Conservation (phyloP, 192 early-diverging fungal genomes). For the Coemansia sp. region DNA sequence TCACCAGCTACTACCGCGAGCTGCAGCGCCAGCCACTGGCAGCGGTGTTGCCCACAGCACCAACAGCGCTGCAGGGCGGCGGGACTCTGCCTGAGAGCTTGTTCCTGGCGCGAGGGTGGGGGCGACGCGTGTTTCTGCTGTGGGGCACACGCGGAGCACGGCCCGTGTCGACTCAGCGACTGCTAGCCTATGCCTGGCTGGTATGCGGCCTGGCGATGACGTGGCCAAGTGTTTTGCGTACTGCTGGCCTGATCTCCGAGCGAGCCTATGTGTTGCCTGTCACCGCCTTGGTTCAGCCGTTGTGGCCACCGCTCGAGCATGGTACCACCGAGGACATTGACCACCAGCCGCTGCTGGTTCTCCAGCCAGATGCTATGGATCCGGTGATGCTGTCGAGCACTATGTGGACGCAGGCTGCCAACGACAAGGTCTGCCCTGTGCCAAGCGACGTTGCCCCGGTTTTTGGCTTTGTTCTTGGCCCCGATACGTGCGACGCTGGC, state of each 20-base stretch:
- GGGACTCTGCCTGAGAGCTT: constrained; percentile 36
- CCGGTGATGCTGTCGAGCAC: not conserved
- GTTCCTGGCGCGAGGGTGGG: constrained; percentile 37
- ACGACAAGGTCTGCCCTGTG: not conserved
- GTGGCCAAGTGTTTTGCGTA: constrained; percentile 53
- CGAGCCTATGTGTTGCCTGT: constrained; percentile 49
- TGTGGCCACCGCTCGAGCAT: constrained; percentile 31
- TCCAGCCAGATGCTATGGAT: constrained; percentile 10
- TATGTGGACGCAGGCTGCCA: not conserved
- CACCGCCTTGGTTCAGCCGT: constrained; percentile 44
- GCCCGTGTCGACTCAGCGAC: constrained; percentile 20
- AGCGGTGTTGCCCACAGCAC: constrained; percentile 11
- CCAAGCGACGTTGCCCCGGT: not conserved
- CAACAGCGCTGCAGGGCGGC: constrained; percentile 18
- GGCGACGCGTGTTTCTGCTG: constrained; percentile 42
- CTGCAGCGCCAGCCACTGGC: constrained; percentile 29
- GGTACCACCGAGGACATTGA: constrained; percentile 7
- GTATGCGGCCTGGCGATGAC: constrained; percentile 48
- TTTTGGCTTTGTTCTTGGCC: not conserved
- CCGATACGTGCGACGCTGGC: not conserved
- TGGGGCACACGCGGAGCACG: constrained; percentile 12
- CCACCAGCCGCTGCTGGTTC: constrained; percentile 12
- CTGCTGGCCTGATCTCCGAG: constrained; percentile 51
- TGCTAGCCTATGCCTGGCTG: constrained; percentile 47
- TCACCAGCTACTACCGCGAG: constrained; percentile 48